These are phyloP conservation scores for Chlamydomonas incerta DNA, from an alignment of 139 green algal genomes.

Conservation along the genomic window DNA sequence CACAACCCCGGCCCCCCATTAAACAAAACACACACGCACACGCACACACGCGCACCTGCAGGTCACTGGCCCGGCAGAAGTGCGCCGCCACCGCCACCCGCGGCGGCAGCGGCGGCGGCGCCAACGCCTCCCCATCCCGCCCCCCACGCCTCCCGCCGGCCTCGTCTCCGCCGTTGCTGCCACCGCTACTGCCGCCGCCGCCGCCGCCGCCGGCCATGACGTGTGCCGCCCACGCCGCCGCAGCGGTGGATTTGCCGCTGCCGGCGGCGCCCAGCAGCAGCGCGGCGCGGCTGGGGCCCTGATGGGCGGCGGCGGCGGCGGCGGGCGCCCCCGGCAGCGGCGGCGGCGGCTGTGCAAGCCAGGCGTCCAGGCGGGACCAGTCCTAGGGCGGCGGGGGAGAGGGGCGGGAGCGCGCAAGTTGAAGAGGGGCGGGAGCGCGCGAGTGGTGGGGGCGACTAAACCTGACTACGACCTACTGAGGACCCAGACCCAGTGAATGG, in stretches of 20 bases:
- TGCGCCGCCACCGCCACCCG: background rate
- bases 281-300: background rate
- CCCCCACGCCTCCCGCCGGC: background rate
- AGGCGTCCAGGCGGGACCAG: background rate
- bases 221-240: background rate
- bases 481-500: no score
- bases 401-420: background rate
- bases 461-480: no score
- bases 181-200: no score
- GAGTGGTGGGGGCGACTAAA: no score
- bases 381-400: background rate
- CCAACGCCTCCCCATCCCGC: no score
- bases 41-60: background rate
- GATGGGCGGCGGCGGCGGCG: no score
- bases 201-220: no score
- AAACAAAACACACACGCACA: background rate
- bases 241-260: constrained; percentile 13
- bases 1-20: no score
- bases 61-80: constrained; percentile 14
- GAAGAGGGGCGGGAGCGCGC: no score
- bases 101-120: no score
- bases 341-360: constrained; percentile 23
- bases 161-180: background rate
- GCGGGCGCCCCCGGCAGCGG: no score
- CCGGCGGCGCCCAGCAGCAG: background rate